Base-by-base conservation (phyloP, 805 yeast species). In the Cyberlindnera euphorbiiphila region DNA sequence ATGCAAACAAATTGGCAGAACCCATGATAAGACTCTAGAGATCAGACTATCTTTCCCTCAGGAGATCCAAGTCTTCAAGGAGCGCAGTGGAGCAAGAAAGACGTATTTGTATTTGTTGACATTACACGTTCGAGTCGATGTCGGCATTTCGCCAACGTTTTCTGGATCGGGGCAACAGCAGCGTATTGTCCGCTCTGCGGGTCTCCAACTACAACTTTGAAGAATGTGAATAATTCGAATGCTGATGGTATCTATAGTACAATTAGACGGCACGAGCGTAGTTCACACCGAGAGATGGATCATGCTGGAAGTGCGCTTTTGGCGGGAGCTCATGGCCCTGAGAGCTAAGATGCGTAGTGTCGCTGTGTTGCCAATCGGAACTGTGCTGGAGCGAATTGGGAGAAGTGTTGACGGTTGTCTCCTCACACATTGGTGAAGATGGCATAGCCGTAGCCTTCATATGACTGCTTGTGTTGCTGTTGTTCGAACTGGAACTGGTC, bases 341-440 rank as follows among this genome's bases (percentile, higher is more conserved):
- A 3, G 42, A 34, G 20, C 39, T 36, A 20, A 46, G 25, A 28
- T 32, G 37, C 6, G 50, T 44, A 2, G 21, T 21, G 9, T 46
- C 48, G 25, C 45, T 33, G 9, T 33, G 29, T 7, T 22, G 26
- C 34, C 44, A 42, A 26, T 42, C 38, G 24, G 25, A 28, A n/a
- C n/a, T n/a, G 32, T 45, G 36, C 15, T 25, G 25, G 33, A 36
- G 30, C 5, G 41, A 38, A 27, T 34, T 41, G 30, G 51, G 49
- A n/a, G 51, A 44, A 2, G 48, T 39, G 23, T n/a, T 22, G 14
- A 41, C 20, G 9, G 40, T 16, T 13, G 42, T n/a, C 15, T 40
- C 43, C n/a, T 41, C 45, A 27, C 33, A 21, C 43, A 49, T 42
- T 10, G 55, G 55, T 2, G 51, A 46, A 5, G 53, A 49, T 14